Percentiles rank a stretch among this genome's conserved stretches.
These are phyloP conservation scores for Chrysoporthe deuterocubensis DNA, from an alignment of 2,329 filamentous ascomycete species.

Conservation along the genomic window DNA sequence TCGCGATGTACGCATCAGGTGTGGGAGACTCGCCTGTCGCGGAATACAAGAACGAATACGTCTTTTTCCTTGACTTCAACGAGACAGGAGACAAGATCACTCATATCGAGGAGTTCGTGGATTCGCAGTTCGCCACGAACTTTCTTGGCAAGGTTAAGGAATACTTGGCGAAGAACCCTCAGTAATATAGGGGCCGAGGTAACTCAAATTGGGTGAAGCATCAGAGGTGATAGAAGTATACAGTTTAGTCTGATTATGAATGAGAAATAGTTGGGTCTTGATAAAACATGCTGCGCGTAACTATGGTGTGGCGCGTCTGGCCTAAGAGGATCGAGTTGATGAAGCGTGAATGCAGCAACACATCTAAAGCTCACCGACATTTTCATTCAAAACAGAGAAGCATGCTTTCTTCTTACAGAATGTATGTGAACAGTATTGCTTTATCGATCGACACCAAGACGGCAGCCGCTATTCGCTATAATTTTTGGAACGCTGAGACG, in stretches of 20 bases:
- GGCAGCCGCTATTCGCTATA: too few relatives aligned
- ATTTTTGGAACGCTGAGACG: too few relatives aligned
- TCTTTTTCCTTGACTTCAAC: not conserved
- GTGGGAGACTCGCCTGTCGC: not conserved
- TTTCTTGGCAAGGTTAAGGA: not conserved
- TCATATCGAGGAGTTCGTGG: not conserved
- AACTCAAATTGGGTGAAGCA: not conserved
- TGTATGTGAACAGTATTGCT: too few relatives aligned
- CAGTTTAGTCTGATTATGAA: not conserved
- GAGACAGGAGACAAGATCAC: not conserved
- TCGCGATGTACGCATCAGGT: not conserved
- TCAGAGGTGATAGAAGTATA: not conserved
- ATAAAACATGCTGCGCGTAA: too few relatives aligned
- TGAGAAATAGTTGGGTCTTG: too few relatives aligned
- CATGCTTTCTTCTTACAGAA: too few relatives aligned
- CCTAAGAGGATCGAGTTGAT: too few relatives aligned
- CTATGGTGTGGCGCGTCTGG: too few relatives aligned
- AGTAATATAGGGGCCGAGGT: not conserved
- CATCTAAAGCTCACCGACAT: too few relatives aligned
- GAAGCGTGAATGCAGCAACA: too few relatives aligned
- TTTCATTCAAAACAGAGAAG: too few relatives aligned
- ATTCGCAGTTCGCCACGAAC: not conserved
- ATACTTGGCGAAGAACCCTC: not conserved
- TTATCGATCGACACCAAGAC: too few relatives aligned
- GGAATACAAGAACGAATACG: not conserved